These are phyloP conservation scores for Zygotorulaspora danielsina DNA, from an alignment of 805 yeast species.

Conservation along the genomic window DNA sequence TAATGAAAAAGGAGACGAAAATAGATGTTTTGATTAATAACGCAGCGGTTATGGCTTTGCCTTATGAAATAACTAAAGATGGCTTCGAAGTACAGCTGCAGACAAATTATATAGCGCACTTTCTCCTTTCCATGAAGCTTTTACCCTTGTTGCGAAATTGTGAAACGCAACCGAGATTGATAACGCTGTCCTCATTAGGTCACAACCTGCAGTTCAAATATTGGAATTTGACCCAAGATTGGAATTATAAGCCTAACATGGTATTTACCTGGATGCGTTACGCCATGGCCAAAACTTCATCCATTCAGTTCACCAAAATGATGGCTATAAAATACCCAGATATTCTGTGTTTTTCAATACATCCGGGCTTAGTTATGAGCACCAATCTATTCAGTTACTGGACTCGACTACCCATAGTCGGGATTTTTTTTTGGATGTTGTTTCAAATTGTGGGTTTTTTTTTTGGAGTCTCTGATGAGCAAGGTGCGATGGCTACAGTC, in stretches of 20 bases:
- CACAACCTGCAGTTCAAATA: slow-evolving; percentile 51
- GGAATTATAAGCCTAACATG: slow-evolving; percentile 59
- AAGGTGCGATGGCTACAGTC: slow-evolving; percentile 63
- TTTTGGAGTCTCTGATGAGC: slow-evolving; percentile 68
- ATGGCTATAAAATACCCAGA: slow-evolving; percentile 64
- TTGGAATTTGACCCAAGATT: slow-evolving; percentile 43
- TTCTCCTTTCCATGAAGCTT: slow-evolving; percentile 59
- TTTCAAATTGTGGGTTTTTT: slow-evolving; percentile 66
- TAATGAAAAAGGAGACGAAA: slow-evolving; percentile 43
- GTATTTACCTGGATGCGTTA: slow-evolving; percentile 75
- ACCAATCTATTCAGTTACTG: slow-evolving; percentile 72
- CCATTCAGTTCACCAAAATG: slow-evolving; percentile 66
- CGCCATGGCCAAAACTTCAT: slow-evolving; percentile 71
- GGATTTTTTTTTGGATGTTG: slow-evolving; percentile 64
- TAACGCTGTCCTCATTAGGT: slow-evolving; percentile 62
- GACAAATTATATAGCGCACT: slow-evolving; percentile 73
- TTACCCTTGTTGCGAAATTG: slow-evolving; percentile 47
- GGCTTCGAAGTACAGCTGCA: slow-evolving; percentile 77
- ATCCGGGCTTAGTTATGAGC: slow-evolving; percentile 85
- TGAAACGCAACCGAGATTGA: slow-evolving; percentile 40
- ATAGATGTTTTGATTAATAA: slow-evolving; percentile 67
- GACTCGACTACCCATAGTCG: slow-evolving; percentile 75
- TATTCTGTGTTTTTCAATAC: slow-evolving; percentile 59
- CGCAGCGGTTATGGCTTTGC: slow-evolving; percentile 80
- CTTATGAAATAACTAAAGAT: slow-evolving; percentile 58